A percentile compares a stretch with the other conserved stretches of the same genome.
Conservation (phyloP, 2,329 filamentous ascomycete genomes). For the Tolypocladium paradoxum region DNA sequence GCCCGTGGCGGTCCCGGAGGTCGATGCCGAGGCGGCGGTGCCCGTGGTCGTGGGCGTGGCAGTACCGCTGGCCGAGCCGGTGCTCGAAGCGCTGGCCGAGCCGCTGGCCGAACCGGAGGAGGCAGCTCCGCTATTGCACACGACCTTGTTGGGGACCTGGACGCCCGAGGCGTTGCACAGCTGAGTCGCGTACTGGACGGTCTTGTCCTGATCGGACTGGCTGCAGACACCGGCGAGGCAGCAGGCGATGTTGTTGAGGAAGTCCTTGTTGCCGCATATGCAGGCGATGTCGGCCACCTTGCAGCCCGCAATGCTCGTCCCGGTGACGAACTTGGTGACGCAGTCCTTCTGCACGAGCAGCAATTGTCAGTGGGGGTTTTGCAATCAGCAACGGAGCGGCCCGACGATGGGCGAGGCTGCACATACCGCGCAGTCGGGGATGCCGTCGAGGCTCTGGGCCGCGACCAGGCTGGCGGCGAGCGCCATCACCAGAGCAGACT, state of each 20-base stretch:
- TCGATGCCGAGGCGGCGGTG: background rate
- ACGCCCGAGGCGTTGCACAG: constrained; percentile 27
- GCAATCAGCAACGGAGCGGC: background rate
- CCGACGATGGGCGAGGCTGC: background rate
- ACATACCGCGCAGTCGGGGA: constrained; percentile 30
- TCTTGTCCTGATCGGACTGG: constrained; percentile 17
- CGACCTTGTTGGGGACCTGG: constrained; percentile 23
- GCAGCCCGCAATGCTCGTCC: constrained; percentile 26
- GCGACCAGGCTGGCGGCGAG: constrained; percentile 20
- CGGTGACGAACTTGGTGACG: constrained; percentile 21
- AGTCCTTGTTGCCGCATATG: constrained; percentile 29
- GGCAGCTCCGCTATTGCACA: constrained; percentile 16
- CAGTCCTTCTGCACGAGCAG: constrained; percentile 17
- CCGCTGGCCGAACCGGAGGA: constrained; percentile 1
- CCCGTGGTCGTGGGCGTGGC: background rate
- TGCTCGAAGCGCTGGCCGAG: constrained; percentile 4
- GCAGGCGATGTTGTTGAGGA: constrained; percentile 30
- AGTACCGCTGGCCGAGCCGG: constrained; percentile 5
- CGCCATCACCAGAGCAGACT: constrained; percentile 19
- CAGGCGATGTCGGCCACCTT: constrained; percentile 26
- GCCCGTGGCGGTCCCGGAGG: background rate
- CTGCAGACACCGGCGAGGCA: constrained; percentile 26
- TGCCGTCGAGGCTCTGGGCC: constrained; percentile 18
- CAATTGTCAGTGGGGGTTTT: background rate
- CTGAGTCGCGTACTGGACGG: constrained; percentile 25